Conservation (phyloP, 1,284 basidiomycete species). For the Somion occarium region DNA sequence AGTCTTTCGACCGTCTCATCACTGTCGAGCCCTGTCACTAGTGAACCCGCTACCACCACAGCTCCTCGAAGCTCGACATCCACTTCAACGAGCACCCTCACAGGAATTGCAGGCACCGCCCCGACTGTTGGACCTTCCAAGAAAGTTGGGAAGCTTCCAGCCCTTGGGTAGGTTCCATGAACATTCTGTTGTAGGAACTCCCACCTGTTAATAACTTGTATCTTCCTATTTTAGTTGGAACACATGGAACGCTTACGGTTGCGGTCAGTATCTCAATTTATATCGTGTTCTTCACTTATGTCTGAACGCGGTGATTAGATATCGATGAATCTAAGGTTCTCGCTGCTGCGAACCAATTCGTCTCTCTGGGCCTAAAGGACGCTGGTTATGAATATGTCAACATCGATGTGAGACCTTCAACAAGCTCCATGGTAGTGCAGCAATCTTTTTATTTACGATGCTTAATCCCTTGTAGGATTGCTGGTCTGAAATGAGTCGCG, state of each 20-base stretch:
- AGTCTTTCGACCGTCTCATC: no score
- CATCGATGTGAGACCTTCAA: constrained; percentile 38
- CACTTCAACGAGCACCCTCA: neutral
- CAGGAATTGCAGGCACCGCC: constrained; percentile 14
- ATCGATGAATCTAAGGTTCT: constrained; percentile 43
- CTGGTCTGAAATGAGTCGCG: constrained; percentile 40
- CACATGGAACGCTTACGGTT: constrained; percentile 48
- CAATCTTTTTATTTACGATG: neutral
- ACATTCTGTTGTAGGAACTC: neutral
- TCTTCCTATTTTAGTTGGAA: constrained; percentile 38
- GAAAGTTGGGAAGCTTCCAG: constrained; percentile 29
- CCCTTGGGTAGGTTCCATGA: constrained; percentile 28
- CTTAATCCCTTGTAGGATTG: constrained; percentile 36
- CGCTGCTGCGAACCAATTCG: constrained; percentile 42
- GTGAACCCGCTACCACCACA: no score
- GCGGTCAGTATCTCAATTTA: constrained; percentile 26
- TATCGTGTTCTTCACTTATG: neutral
- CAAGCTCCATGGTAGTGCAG: neutral
- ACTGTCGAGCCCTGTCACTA: no score
- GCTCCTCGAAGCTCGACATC: no score
- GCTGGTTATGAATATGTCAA: constrained; percentile 52
- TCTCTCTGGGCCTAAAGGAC: constrained; percentile 42
- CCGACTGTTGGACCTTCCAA: constrained; percentile 30
- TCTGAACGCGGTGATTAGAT: constrained; percentile 28
- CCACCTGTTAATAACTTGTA: neutral